These are phyloP conservation scores for Neonectria sp. DNA, from an alignment of 2,329 filamentous ascomycete species.

Conservation along the genomic window DNA sequence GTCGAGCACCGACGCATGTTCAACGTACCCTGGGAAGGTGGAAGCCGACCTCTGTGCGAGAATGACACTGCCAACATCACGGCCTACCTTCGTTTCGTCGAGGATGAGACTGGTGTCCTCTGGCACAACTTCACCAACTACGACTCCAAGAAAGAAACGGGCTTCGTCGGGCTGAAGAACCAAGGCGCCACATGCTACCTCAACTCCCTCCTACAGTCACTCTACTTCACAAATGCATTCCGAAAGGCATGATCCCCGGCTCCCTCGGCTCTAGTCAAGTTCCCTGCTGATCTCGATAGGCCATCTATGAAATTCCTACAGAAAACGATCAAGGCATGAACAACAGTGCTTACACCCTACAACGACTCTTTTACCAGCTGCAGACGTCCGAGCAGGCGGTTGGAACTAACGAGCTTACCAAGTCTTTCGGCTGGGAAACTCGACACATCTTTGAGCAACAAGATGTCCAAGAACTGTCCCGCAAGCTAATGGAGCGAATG, in stretches of 20 bases:
- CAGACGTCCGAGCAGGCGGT: conserved; percentile 90
- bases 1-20: conserved; percentile 91
- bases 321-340: conserved; percentile 83
- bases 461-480: conserved; percentile 96
- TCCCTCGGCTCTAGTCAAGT: conserved; percentile 15
- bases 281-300: conserved; percentile 63
- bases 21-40: conserved; percentile 80
- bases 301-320: conserved; percentile 97
- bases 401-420: conserved; percentile 91
- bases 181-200: conserved; percentile 94
- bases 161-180: conserved; percentile 96
- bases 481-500: conserved; percentile 97
- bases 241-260: conserved; percentile 75
- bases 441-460: conserved; percentile 99
- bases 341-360: conserved; percentile 94
- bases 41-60: conserved; percentile 80
- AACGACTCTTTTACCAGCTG: conserved; percentile 94
- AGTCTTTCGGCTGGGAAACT: conserved; percentile 98
- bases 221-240: conserved; percentile 93
- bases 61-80: conserved; percentile 85
- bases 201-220: conserved; percentile 86
- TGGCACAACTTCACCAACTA: conserved; percentile 97
- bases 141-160: conserved; percentile 99
- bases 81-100: conserved; percentile 85
- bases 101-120: conserved; percentile 89